Evolutionary conservation across 306 rosid genomes (phyloP).

Genomic region (Inga oerstediana): DNA sequence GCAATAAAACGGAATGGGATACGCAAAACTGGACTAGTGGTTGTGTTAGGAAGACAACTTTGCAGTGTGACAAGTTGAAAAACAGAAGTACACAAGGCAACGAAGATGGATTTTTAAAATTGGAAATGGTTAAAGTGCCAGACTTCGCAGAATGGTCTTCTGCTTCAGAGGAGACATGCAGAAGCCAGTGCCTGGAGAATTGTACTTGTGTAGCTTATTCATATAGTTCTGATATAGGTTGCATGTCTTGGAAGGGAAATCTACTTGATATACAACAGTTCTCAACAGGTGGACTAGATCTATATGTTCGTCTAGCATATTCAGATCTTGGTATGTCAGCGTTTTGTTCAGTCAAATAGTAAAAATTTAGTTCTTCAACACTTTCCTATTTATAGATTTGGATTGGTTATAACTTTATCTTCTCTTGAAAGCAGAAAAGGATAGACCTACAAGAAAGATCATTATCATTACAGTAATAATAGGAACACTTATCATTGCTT

Average conservation of each 20-base stretch:
- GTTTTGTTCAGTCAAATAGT: neutral
- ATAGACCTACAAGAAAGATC: neutral
- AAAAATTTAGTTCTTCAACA: neutral
- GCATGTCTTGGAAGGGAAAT: constrained; percentile 36
- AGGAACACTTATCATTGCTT: constrained; percentile 8
- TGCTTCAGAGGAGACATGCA: constrained; percentile 13
- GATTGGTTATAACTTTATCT: neutral
- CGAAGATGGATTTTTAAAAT: constrained; percentile 42
- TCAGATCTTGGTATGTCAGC: constrained; percentile 32
- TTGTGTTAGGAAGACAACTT: constrained; percentile 20
- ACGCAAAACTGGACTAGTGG: constrained; percentile 32
- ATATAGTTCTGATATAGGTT: constrained; percentile 20
- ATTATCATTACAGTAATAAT: neutral
- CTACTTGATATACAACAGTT: constrained; percentile 35
- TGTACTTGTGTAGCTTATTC: constrained; percentile 41
- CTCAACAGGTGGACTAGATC: constrained; percentile 20
- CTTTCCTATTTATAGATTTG: neutral
- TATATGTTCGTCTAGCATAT: constrained; percentile 34
- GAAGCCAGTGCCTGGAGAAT: constrained; percentile 34
- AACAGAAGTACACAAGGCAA: neutral
- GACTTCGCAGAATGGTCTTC: constrained; percentile 14
- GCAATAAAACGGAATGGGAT: constrained; percentile 36
- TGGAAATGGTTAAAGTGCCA: constrained; percentile 48
- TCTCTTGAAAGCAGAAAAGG: neutral
- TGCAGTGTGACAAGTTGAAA: constrained; percentile 40